Percentiles rank a stretch among this genome's conserved stretches.
Evolutionary conservation across 345 rosid genomes (phyloP).

Genomic region (Gossypium rotundifolium): DNA sequence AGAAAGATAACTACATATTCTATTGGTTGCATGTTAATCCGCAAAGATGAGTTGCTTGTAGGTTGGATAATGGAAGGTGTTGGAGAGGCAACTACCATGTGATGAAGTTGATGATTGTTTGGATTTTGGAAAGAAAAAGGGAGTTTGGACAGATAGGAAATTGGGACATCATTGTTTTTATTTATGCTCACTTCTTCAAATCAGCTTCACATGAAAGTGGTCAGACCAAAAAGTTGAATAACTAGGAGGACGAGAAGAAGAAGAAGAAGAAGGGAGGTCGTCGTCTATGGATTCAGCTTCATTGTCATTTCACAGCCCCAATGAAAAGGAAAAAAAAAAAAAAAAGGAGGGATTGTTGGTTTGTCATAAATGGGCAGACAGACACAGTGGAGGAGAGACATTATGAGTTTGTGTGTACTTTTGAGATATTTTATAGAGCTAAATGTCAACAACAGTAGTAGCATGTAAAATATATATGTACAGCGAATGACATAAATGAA

Average conservation of each 20-base stretch:
- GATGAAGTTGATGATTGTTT: conserved; percentile 20
- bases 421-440: conserved; percentile 15
- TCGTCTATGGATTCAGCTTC: conserved; percentile 8
- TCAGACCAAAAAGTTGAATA: conserved; percentile 2
- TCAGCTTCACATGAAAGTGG: conserved; percentile 23
- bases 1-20: background rate
- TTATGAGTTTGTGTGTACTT: conserved; percentile 26
- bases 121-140: conserved; percentile 5
- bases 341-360: conserved; percentile 23
- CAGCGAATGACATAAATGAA: conserved; percentile 2
- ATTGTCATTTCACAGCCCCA: conserved; percentile 17
- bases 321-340: background rate
- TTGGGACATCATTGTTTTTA: background rate
- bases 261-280: background rate
- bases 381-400: conserved; percentile 16
- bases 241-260: too few species aligned
- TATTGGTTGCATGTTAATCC: conserved; percentile 10
- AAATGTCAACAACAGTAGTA: conserved; percentile 10
- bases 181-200: conserved; percentile 21
- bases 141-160: conserved; percentile 6
- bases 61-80: conserved; percentile 1
- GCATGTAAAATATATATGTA: conserved; percentile 2
- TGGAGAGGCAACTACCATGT: conserved; percentile 22
- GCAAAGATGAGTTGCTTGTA: conserved; percentile 18
- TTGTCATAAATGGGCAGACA: conserved; percentile 39